Evolutionary conservation across 768 basidiomycete genomes (phyloP).

Genomic region (Mycena floridula): DNA sequence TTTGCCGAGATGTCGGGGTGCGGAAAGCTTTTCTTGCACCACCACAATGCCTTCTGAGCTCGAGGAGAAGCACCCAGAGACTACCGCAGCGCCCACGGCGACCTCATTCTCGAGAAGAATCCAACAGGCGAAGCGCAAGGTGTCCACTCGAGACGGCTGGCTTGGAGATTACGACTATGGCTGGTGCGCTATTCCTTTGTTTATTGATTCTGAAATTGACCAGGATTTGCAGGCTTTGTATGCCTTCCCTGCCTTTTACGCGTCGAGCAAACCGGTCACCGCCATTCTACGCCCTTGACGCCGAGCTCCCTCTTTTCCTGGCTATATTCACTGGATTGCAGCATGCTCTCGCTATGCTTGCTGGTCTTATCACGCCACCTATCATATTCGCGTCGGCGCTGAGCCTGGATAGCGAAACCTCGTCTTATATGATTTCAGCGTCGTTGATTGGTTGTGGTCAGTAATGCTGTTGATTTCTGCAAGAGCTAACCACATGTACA

Average conservation of each 20-base stretch:
- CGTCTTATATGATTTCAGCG: constrained; percentile 77
- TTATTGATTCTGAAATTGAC: constrained; percentile 4
- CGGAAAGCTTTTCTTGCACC: no score
- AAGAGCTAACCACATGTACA: background rate
- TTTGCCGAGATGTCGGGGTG: no score
- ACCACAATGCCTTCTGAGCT: no score
- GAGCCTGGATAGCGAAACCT: constrained; percentile 48
- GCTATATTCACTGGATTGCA: constrained; percentile 71
- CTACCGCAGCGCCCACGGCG: no score
- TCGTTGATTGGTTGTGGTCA: constrained; percentile 73
- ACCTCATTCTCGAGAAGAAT: no score
- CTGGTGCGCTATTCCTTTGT: constrained; percentile 28
- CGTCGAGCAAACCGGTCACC: constrained; percentile 34
- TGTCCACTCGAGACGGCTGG: constrained; percentile 57
- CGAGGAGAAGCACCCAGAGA: no score
- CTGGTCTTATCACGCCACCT: constrained; percentile 77
- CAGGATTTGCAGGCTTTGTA: constrained; percentile 44
- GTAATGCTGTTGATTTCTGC: constrained; percentile 14
- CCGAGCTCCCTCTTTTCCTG: constrained; percentile 65
- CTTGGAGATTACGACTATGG: constrained; percentile 79
- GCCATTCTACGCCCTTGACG: constrained; percentile 73
- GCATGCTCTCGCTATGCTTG: constrained; percentile 78
- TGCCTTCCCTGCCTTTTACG: constrained; percentile 58
- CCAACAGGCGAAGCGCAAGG: no score
- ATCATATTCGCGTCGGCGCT: constrained; percentile 70